Evolutionary conservation across 2,329 filamentous ascomycete species (phyloP).

Genomic region (Calonectria multiphialidica): DNA sequence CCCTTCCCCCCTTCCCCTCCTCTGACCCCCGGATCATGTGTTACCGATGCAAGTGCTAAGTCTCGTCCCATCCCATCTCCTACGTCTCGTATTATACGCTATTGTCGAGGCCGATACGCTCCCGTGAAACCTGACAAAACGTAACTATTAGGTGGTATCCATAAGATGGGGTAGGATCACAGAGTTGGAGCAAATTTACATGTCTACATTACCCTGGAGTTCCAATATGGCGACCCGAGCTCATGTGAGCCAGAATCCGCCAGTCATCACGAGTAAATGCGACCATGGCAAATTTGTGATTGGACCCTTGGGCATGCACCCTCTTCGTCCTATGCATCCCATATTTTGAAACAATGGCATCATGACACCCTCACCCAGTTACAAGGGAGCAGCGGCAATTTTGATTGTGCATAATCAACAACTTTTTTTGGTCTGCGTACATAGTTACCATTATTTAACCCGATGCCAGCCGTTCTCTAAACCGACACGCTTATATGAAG

Average conservation of each 20-base stretch:
- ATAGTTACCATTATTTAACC: conserved; percentile 36
- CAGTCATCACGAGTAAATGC: conserved; percentile 5
- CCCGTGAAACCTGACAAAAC: background rate
- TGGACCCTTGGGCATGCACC: background rate
- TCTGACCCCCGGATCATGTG: background rate
- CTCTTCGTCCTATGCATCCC: background rate
- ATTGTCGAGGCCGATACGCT: background rate
- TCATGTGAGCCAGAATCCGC: background rate
- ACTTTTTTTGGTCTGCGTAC: background rate
- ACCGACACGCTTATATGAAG: conserved; percentile 26
- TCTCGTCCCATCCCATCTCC: background rate
- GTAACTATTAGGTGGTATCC: background rate
- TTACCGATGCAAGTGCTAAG: background rate
- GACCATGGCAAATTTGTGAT: background rate
- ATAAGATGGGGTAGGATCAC: background rate
- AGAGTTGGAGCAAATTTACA: background rate
- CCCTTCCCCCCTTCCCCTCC: background rate
- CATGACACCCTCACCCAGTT: background rate
- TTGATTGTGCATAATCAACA: background rate
- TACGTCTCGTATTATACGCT: background rate
- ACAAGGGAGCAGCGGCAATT: background rate
- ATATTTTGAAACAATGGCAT: background rate
- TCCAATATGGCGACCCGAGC: background rate
- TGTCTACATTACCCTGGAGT: background rate
- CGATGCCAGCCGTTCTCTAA: conserved; percentile 28